Base-by-base conservation (phyloP, 2,329 filamentous ascomycete genomes). In the Sordariomycetes sp. region DNA sequence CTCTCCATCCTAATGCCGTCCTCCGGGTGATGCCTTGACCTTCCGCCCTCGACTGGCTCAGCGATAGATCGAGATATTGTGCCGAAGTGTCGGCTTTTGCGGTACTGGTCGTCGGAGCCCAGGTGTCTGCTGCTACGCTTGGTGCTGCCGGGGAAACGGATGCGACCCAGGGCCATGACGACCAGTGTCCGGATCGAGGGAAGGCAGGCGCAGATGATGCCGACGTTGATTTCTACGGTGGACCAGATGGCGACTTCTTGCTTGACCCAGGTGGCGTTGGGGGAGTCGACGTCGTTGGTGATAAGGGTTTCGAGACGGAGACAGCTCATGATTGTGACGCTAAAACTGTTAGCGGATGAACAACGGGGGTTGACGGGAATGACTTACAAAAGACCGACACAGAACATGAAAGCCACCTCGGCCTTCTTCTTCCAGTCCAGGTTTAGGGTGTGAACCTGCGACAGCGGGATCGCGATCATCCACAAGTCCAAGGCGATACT, bases 401-500 rank as follows among this genome's bases (percentile, higher is more conserved):
- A 55, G 38, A 73, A 72, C 66, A 73, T 71, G 38, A 68, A 39
- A 7, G 52, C 50, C 4, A 72, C 59, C 10, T 63, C 57, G 14
- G 64, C 24, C 50, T 68, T 72, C 49, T 66, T 69, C 42, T 58
- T 64, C 53, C 57, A 63, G 33, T 62, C 57, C 17, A 72, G 38
- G 3, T 61, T 57, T 4, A 73, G 53, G 1, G 48, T 38, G 18
- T 50, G 46, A 4, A 74, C 43, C 33, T 68, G 60, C 15, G 57
- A 60, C 5, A 72, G 44, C 0, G 73, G 71, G 5, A 77, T 52
- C 0, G 50, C 58, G 14, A 76, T 54, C 45, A 76, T 66, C 58
- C 64, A 66, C 3, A 69, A 9, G 39, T 77, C 72, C 14, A 72
- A 51, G 1, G 50, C 50, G 29, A 78, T 74, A 38, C 66, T 69